Evolutionary conservation across 129 eudicot species (phyloP).

Genomic region (Ambrosia trifida): DNA sequence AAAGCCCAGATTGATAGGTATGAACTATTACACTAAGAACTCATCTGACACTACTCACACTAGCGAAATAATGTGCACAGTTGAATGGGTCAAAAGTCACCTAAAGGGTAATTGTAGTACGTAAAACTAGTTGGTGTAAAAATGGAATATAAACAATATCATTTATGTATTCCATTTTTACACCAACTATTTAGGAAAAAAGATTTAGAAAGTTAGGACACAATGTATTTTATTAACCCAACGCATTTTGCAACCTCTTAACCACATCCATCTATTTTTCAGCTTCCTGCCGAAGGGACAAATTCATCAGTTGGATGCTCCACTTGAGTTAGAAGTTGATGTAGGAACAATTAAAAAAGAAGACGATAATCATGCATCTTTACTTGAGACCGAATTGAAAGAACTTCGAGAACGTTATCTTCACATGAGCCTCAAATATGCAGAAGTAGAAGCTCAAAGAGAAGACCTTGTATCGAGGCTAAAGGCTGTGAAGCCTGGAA

Average conservation of each 20-base stretch:
- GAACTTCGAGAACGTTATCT: conserved; percentile 69
- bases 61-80: neutral
- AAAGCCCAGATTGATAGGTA: conserved; percentile 62
- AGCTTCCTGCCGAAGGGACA: conserved; percentile 20
- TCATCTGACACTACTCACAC: neutral
- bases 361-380: conserved; percentile 30
- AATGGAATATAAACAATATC: too few species aligned
- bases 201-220: neutral
- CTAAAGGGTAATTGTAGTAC: neutral
- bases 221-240: neutral
- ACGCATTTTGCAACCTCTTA: neutral
- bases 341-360: conserved; percentile 18
- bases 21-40: neutral
- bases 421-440: conserved; percentile 72
- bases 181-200: neutral
- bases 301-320: conserved; percentile 2
- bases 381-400: conserved; percentile 51
- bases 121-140: too few species aligned
- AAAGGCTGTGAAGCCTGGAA: conserved; percentile 51
- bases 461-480: conserved; percentile 66
- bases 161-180: neutral
- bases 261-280: neutral
- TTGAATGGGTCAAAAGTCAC: conserved; percentile 10
- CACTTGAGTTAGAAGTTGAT: conserved; percentile 18
- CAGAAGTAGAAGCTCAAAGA: conserved; percentile 72